Percentiles rank a stretch among this genome's conserved stretches.
phyloP scores from a whole-genome alignment of 306 rosid species.

The Vigna reflexopilosa region DNA sequence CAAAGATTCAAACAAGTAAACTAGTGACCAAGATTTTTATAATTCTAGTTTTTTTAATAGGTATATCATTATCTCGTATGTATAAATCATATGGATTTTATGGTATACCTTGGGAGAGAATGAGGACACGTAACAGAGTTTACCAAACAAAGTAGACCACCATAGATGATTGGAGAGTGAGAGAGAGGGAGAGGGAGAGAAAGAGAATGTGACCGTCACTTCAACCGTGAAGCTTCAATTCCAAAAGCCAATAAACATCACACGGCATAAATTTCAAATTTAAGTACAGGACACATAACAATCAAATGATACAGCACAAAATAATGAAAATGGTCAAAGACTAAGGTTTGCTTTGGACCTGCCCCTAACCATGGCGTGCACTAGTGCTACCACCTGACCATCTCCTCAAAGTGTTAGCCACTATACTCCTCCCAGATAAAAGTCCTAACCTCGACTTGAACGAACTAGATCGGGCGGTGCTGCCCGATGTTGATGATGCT shows the following conservation, averaged over 20 bases:
- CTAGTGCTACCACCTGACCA: conserved; percentile 73
- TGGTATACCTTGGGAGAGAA: background rate
- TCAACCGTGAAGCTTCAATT: conserved; percentile 67
- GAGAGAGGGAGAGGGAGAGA: background rate
- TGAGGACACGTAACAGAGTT: conserved; percentile 2
- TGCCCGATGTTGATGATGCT: conserved; percentile 56
- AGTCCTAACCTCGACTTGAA: conserved; percentile 85
- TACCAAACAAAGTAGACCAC: conserved; percentile 23
- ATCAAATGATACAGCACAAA: conserved; percentile 57
- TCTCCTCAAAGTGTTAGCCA: conserved; percentile 84
- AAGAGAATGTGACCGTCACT: conserved; percentile 33
- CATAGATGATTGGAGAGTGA: conserved; percentile 1
- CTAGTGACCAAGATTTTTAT: background rate
- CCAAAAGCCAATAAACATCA: conserved; percentile 59
- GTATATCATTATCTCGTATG: background rate
- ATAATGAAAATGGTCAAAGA: conserved; percentile 50
- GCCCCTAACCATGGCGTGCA: conserved; percentile 62
- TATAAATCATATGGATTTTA: background rate
- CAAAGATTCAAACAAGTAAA: background rate
- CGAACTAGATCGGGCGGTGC: conserved; percentile 63
- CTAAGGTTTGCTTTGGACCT: conserved; percentile 36
- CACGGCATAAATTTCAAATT: conserved; percentile 57
- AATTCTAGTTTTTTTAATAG: background rate
- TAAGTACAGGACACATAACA: conserved; percentile 49
- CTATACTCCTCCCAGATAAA: conserved; percentile 68